These are phyloP conservation scores for Scytalidium sp. DNA, from an alignment of 2,329 filamentous ascomycete genomes.

Conservation along the genomic window DNA sequence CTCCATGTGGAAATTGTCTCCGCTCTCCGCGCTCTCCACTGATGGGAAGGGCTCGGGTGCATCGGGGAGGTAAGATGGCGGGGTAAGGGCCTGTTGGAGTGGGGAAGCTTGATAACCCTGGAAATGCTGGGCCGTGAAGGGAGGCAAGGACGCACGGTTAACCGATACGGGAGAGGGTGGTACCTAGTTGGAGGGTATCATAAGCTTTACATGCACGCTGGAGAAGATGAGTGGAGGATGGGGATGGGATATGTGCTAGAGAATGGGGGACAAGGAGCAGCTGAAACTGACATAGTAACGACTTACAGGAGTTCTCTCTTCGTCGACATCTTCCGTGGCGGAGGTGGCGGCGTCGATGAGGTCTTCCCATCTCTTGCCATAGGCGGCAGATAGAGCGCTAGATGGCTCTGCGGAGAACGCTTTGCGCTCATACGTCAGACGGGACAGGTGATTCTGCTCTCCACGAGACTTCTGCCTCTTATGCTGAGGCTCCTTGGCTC, in stretches of 20 bases:
- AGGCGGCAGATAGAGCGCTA: slow-evolving; percentile 44
- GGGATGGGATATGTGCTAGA: slow-evolving; percentile 37
- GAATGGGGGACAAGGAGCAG: slow-evolving; percentile 22
- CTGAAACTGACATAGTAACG: slow-evolving; percentile 8
- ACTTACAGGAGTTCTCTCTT: slow-evolving; percentile 84
- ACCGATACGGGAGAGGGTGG: slow-evolving; percentile 64
- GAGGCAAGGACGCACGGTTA: slow-evolving; percentile 59
- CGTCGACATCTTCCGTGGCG: slow-evolving; percentile 85
- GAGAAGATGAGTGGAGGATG: slow-evolving; percentile 17
- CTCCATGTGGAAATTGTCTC: slow-evolving; percentile 70
- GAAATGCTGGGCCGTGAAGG: slow-evolving; percentile 57
- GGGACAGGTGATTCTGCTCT: slow-evolving; percentile 66
- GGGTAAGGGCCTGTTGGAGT: slow-evolving; percentile 85
- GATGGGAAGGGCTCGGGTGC: slow-evolving; percentile 81
- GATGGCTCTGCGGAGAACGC: slow-evolving; percentile 83
- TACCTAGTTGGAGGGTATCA: slow-evolving; percentile 40
- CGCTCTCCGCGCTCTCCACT: slow-evolving; percentile 75
- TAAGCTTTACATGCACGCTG: slow-evolving; percentile 20
- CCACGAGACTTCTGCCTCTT: slow-evolving; percentile 73
- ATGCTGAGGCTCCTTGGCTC: slow-evolving; percentile 71
- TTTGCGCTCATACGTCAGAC: slow-evolving; percentile 70
- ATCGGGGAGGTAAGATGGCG: slow-evolving; percentile 66
- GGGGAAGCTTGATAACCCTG: slow-evolving; percentile 83
- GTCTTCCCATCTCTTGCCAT: slow-evolving; percentile 93
- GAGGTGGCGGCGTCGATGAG: slow-evolving; percentile 92